Conservation (phyloP, 2,329 filamentous ascomycete genomes). For the Neonectria faginata region DNA sequence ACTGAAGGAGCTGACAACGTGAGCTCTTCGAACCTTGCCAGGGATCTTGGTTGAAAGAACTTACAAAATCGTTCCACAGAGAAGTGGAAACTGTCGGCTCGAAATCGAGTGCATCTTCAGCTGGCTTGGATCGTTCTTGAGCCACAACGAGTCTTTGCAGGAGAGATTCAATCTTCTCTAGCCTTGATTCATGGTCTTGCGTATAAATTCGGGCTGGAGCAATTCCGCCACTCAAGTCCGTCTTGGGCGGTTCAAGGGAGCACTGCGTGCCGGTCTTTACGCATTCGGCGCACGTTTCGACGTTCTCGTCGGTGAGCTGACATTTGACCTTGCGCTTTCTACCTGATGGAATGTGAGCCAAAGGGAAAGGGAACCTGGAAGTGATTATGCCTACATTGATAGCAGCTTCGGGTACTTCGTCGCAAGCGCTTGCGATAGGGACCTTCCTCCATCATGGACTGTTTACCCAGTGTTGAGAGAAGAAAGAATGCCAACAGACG, state of each 20-base stretch:
- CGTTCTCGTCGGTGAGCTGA: slow-evolving; percentile 30
- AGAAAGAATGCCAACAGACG: too few relatives aligned
- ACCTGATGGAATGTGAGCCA: slow-evolving; percentile 16
- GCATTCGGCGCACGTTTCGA: slow-evolving; percentile 30
- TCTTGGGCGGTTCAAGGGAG: slow-evolving; percentile 19
- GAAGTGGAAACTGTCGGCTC: slow-evolving; percentile 8
- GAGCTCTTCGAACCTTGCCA: background rate
- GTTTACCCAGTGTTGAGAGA: too few relatives aligned
- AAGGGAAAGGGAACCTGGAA: too few relatives aligned
- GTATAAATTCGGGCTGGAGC: background rate
- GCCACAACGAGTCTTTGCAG: slow-evolving; percentile 28
- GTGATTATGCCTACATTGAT: slow-evolving; percentile 17
- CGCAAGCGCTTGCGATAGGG: slow-evolving; percentile 30
- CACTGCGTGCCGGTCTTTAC: slow-evolving; percentile 27
- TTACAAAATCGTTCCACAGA: slow-evolving; percentile 29
- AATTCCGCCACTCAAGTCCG: background rate
- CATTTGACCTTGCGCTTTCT: slow-evolving; percentile 36
- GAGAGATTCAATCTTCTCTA: slow-evolving; percentile 28
- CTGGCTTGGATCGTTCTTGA: slow-evolving; percentile 3
- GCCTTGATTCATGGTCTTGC: slow-evolving; percentile 18
- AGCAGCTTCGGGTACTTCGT: slow-evolving; percentile 29
- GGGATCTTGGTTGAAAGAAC: background rate
- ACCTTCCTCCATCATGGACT: slow-evolving; percentile 13
- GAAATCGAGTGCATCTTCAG: background rate
- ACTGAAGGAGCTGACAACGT: slow-evolving; percentile 16